Evolutionary conservation across 495 filamentous ascomycete genomes (phyloP).

Genomic region (Penicillium goetzii): DNA sequence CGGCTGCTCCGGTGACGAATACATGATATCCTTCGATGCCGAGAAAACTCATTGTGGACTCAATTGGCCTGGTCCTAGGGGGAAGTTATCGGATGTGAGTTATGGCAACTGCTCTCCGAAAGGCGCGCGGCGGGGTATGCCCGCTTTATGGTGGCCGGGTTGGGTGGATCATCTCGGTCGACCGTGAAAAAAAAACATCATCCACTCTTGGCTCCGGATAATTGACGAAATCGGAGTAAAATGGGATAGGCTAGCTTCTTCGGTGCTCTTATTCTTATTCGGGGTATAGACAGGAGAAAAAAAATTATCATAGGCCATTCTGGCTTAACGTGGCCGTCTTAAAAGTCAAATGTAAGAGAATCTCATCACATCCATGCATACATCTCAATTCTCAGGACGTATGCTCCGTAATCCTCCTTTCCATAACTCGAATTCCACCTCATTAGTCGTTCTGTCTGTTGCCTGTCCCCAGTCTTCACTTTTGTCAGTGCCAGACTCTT

Average conservation of each 20-base stretch:
- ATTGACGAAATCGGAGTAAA: neutral
- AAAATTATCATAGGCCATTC: neutral
- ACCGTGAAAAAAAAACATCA: conserved; percentile 1
- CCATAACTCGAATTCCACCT: conserved; percentile 57
- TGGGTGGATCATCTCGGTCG: conserved; percentile 3
- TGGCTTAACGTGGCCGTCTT: neutral
- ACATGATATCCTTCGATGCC: conserved; percentile 56
- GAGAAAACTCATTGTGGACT: conserved; percentile 31
- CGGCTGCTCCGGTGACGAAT: conserved; percentile 62
- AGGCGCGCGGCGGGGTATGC: conserved; percentile 5
- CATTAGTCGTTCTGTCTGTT: conserved; percentile 21
- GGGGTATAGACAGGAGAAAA: conserved; percentile 8
- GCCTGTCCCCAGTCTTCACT: neutral
- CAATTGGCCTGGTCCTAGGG: neutral
- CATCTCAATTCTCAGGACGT: conserved; percentile 13
- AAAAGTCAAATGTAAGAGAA: neutral
- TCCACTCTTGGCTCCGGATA: conserved; percentile 4
- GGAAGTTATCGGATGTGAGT: neutral
- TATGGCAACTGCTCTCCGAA: conserved; percentile 1
- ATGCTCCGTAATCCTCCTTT: conserved; percentile 47
- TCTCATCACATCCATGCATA: neutral
- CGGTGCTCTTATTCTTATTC: neutral
- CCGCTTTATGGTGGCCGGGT: neutral
- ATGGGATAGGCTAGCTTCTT: neutral
- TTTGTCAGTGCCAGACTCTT: conserved; percentile 1